Conservation (phyloP, 345 rosid species). For the Carallia pectinifolia region DNA sequence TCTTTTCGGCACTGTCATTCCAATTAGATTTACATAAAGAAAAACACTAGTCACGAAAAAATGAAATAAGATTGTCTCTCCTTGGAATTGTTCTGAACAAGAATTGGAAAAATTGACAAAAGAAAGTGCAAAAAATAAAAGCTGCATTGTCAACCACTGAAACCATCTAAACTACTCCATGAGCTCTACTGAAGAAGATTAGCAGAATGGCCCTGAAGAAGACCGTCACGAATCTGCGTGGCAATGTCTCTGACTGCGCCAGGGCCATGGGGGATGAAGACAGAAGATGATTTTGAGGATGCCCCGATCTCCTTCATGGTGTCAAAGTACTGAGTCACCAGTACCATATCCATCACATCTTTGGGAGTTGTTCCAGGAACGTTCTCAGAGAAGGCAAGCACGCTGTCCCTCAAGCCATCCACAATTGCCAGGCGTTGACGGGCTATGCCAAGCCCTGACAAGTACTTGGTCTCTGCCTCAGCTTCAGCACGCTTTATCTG, state of each 20-base stretch:
- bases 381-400: slow-evolving; percentile 14
- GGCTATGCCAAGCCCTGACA: slow-evolving; percentile 14
- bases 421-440: slow-evolving; percentile 16
- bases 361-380: slow-evolving; percentile 11
- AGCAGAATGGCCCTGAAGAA: slow-evolving; percentile 8
- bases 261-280: slow-evolving; percentile 17
- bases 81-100: too few relatives aligned
- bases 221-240: slow-evolving; percentile 12
- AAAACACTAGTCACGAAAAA: too few relatives aligned
- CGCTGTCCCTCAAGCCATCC: slow-evolving; percentile 10
- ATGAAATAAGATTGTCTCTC: too few relatives aligned
- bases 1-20: too few relatives aligned
- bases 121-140: too few relatives aligned
- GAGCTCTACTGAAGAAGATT: neutral
- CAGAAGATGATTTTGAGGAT: slow-evolving; percentile 13
- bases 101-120: too few relatives aligned
- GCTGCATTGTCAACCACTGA: too few relatives aligned
- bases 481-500: slow-evolving; percentile 15
- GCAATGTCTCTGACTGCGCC: slow-evolving; percentile 10
- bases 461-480: slow-evolving; percentile 13
- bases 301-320: slow-evolving; percentile 15
- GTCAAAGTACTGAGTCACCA: slow-evolving; percentile 16
- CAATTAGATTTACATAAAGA: too few relatives aligned
- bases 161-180: too few relatives aligned
- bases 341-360: slow-evolving; percentile 15